phyloP scores from a whole-genome alignment of 495 filamentous ascomycete species.

The Neurospora sp. region DNA sequence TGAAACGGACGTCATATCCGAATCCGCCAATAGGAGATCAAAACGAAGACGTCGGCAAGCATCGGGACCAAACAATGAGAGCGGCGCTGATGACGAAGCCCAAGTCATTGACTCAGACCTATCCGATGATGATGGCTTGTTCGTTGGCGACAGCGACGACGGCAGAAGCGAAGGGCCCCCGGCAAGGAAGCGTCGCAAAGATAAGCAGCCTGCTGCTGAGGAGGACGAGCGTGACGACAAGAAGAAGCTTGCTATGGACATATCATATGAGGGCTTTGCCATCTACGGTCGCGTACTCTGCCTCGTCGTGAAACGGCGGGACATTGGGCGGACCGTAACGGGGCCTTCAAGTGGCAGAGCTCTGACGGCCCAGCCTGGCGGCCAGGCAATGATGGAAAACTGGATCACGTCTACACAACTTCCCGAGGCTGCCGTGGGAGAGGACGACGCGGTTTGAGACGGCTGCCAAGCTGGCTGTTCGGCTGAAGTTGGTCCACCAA shows the following conservation, averaged over 20 bases:
- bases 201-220: slow-evolving; percentile 17
- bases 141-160: slow-evolving; percentile 17
- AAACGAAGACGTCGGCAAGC: slow-evolving; percentile 16
- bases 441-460: slow-evolving; percentile 13
- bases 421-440: slow-evolving; percentile 28
- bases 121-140: slow-evolving; percentile 21
- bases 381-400: slow-evolving; percentile 83
- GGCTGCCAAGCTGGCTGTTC: background rate
- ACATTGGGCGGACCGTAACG: slow-evolving; percentile 18
- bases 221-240: slow-evolving; percentile 55
- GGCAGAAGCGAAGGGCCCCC: slow-evolving; percentile 20
- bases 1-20: slow-evolving; percentile 21
- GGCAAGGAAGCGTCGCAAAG: slow-evolving; percentile 39
- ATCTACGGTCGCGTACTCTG: slow-evolving; percentile 90
- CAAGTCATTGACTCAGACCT: slow-evolving; percentile 7
- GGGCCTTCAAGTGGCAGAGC: slow-evolving; percentile 19
- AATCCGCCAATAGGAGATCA: slow-evolving; percentile 19
- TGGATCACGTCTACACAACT: slow-evolving; percentile 74
- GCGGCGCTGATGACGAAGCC: slow-evolving; percentile 17
- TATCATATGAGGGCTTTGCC: slow-evolving; percentile 86
- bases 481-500: background rate
- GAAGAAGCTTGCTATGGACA: slow-evolving; percentile 77
- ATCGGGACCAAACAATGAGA: slow-evolving; percentile 13
- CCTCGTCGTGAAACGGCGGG: slow-evolving; percentile 63
- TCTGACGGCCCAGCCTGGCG: slow-evolving; percentile 28